Percentiles rank a stretch among this genome's conserved stretches.
These are phyloP conservation scores for Rhizopus delemar DNA, from an alignment of 371 early-diverging fungal genomes.

Conservation along the genomic window DNA sequence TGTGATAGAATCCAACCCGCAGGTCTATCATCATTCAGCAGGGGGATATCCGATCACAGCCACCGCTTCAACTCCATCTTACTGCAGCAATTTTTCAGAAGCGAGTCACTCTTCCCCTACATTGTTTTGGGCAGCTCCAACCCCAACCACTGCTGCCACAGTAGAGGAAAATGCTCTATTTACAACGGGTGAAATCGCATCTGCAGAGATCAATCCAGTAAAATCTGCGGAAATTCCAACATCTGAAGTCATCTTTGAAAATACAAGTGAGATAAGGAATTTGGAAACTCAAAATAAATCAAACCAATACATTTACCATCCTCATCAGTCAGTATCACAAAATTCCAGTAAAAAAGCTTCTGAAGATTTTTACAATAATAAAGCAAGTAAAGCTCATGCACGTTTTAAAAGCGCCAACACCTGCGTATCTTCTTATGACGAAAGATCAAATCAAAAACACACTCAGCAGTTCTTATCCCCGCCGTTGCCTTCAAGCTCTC, in stretches of 20 bases:
- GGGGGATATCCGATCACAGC: not conserved
- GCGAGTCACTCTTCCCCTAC: slow-evolving; percentile 4
- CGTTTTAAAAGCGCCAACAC: slow-evolving; percentile 30
- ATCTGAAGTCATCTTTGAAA: slow-evolving; percentile 1
- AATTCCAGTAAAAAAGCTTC: no score
- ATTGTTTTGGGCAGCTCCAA: not conserved
- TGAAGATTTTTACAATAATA: not conserved
- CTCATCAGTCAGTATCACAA: no score
- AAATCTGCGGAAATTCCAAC: not conserved
- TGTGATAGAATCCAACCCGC: not conserved
- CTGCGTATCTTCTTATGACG: slow-evolving; percentile 6
- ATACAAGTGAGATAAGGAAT: no score
- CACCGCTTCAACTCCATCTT: not conserved
- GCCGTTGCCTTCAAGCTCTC: slow-evolving; percentile 4
- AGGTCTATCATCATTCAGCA: not conserved
- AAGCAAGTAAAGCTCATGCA: slow-evolving; percentile 6
- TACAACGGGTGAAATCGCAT: not conserved
- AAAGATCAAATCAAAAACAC: slow-evolving; percentile 4
- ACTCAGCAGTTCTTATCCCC: slow-evolving; percentile 18
- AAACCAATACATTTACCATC: no score
- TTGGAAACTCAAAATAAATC: no score
- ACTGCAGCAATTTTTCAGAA: slow-evolving; percentile 1
- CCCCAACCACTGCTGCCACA: not conserved
- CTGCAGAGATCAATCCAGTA: not conserved
- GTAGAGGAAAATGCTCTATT: not conserved